Base-by-base conservation (phyloP, 2,329 filamentous ascomycete species). In the Fusarium armeniacum region DNA sequence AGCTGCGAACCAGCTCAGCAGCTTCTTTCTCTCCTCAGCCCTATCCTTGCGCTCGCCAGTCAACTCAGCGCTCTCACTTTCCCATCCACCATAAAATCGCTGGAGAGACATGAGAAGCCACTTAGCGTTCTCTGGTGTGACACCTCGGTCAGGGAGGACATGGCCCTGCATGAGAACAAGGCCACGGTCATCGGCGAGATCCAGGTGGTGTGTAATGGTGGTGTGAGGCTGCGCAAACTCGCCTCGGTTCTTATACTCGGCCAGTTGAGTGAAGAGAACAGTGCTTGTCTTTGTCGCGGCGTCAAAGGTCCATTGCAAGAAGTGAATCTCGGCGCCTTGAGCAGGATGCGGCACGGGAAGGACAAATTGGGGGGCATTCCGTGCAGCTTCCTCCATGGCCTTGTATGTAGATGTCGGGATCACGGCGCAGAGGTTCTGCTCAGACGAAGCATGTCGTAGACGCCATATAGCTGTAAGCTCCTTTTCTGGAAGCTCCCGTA, bases 221-320 rank as follows among this genome's bases (percentile, higher is more conserved):
- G 96, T 99, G 77, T 99, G 96, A 47, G 96, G 94, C 79, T 91
- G 89, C 45, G 93, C 93, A 77, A 90, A 99, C 79, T 97, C 93
- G 53, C 94, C 94, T 53, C 95, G 87, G 61, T 93, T 82, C 84
- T 98, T 98, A 83, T 92, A 99, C 78, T 98, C 93, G 18, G 93
- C 95, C 33, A 99, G 86, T 76, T 96, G 92, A 1, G 96, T 99
- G 82, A 99, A 98, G 35, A 99, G 89, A 8, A 98, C 90, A 0
- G 91, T 93, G 62, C 87, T 88, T 5, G 89, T 91, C 64, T 86
- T 82, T 20, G 85, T 86, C 59, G 83, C 82, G 24, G 80, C 82
- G 64, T 97, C 94, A 80, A 97, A 98, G 0, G 92, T 92, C 93
- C 97, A 99, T 81, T 99, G 95, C 67, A 99, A 81, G 80, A 97